A percentile compares a stretch with the other conserved stretches of the same genome.
phyloP scores from a whole-genome alignment of 2,329 filamentous ascomycete species.

The Cladosporium velox region DNA sequence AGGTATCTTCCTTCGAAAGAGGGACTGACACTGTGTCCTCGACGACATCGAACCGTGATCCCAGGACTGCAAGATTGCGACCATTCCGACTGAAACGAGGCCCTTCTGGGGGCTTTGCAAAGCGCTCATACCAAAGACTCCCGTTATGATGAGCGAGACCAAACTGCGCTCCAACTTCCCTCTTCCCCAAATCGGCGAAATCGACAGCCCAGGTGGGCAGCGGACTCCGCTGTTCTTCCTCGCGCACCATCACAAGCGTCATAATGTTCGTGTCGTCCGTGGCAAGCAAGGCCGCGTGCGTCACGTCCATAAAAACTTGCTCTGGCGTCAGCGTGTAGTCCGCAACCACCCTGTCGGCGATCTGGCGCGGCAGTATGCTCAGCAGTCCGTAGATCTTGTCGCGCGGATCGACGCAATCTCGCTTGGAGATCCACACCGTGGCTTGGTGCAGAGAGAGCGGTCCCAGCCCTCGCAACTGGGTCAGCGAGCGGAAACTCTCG shows the following conservation, averaged over 20 bases:
- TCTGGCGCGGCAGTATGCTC: neutral
- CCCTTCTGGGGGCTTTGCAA: neutral
- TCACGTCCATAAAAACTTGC: neutral
- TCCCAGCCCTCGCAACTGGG: neutral
- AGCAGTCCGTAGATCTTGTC: neutral
- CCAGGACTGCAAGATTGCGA: neutral
- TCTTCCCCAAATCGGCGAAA: neutral
- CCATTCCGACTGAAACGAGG: neutral
- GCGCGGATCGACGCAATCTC: neutral
- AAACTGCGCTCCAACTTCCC: neutral
- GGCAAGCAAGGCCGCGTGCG: neutral
- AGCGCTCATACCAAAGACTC: neutral
- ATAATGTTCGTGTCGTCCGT: neutral
- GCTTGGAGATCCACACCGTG: neutral
- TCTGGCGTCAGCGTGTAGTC: neutral
- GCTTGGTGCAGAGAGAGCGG: neutral
- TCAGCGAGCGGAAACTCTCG: neutral
- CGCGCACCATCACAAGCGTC: neutral
- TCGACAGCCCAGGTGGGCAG: neutral
- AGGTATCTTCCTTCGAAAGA: neutral
- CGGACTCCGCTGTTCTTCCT: neutral
- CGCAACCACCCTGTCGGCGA: neutral
- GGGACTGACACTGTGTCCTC: neutral
- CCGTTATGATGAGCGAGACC: neutral
- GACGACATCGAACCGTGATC: neutral